These are phyloP conservation scores for Macadamia integrifolia DNA, from an alignment of 164 flowering plant species.

Conservation along the genomic window DNA sequence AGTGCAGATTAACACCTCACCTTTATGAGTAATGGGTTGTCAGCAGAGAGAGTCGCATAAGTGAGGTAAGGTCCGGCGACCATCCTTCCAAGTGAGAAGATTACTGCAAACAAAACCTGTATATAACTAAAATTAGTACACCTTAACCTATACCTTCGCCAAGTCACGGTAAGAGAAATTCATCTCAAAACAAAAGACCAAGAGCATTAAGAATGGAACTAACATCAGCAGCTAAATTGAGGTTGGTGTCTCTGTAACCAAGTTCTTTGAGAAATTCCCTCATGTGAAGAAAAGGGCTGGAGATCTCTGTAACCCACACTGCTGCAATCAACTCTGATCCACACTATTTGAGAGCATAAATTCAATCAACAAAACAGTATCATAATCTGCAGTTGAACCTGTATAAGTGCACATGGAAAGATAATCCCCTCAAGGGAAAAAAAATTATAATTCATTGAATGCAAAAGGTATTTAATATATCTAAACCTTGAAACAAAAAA, in stretches of 20 bases:
- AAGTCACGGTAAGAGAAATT: background rate
- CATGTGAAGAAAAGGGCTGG: conserved; percentile 83
- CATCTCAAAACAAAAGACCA: background rate
- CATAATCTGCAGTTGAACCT: background rate
- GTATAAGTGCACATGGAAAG: background rate
- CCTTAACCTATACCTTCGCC: background rate
- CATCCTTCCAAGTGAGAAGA: conserved; percentile 76
- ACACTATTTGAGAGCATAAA: conserved; percentile 34
- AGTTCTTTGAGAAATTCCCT: conserved; percentile 92
- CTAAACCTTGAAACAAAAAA: too few species aligned
- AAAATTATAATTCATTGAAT: background rate
- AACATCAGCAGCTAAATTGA: conserved; percentile 82
- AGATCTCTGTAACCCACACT: conserved; percentile 73
- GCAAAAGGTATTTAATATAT: too few species aligned
- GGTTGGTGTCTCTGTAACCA: conserved; percentile 74
- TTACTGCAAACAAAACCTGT: conserved; percentile 64
- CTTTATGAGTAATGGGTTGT: conserved; percentile 75
- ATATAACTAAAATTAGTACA: conserved; percentile 3
- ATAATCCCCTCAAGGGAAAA: background rate
- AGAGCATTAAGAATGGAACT: conserved; percentile 15
- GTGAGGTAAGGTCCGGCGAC: conserved; percentile 64
- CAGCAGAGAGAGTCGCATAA: conserved; percentile 56
- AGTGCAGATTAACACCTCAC: conserved; percentile 19
- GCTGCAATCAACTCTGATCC: conserved; percentile 88
- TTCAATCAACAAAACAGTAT: background rate